phyloP scores from a whole-genome alignment of 2,329 filamentous ascomycete species.

The Diatrype stigma region DNA sequence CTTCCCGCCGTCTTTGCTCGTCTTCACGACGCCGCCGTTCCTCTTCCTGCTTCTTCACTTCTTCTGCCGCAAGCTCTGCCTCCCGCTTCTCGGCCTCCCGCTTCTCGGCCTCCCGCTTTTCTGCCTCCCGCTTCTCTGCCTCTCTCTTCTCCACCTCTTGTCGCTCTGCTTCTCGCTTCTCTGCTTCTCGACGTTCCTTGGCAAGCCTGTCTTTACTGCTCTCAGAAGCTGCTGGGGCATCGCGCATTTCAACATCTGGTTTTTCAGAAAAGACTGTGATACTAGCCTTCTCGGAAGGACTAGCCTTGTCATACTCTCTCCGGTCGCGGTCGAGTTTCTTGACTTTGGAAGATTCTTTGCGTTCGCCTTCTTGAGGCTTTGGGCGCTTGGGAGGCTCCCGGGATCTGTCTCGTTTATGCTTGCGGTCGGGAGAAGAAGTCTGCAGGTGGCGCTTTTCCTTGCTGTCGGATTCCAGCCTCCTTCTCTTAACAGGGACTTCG shows the following conservation, averaged over 20 bases:
- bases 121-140: conserved; percentile 28
- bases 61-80: conserved; percentile 22
- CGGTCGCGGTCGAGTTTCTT: conserved; percentile 38
- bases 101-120: conserved; percentile 30
- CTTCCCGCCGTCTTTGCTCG: conserved; percentile 33
- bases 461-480: conserved; percentile 51
- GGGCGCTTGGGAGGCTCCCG: conserved; percentile 37
- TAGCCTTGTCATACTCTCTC: conserved; percentile 37
- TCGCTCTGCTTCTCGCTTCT: conserved; percentile 21
- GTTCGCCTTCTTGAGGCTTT: conserved; percentile 32
- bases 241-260: conserved; percentile 52
- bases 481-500: conserved; percentile 50
- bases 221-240: conserved; percentile 32
- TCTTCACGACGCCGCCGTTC: conserved; percentile 31
- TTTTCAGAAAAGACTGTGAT: conserved; percentile 58
- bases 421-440: conserved; percentile 39
- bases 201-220: conserved; percentile 27
- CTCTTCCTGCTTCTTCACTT: conserved; percentile 28
- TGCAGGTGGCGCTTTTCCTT: conserved; percentile 46
- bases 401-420: conserved; percentile 37
- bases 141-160: conserved; percentile 25
- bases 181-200: conserved; percentile 34
- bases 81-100: conserved; percentile 30
- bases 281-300: conserved; percentile 40
- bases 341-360: conserved; percentile 31